Conservation (phyloP, 257 asterid species). For the Orobanche coerulescens region DNA sequence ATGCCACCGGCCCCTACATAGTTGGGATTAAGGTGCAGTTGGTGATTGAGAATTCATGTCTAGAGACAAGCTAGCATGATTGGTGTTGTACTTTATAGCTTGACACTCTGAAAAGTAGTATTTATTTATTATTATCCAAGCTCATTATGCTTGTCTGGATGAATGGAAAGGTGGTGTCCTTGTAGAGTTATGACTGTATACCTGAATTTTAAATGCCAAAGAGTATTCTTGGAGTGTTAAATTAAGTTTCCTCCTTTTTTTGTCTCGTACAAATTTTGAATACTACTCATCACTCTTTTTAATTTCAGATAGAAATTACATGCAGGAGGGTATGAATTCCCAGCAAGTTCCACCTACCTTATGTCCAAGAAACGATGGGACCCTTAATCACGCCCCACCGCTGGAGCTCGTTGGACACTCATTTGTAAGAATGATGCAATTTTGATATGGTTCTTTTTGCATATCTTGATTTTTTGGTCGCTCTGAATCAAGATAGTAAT, state of each 20-base stretch:
- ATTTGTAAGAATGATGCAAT: conserved; percentile 40
- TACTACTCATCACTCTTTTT: conserved; percentile 23
- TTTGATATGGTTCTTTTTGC: not conserved
- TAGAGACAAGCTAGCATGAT: not conserved
- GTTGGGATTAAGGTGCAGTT: not conserved
- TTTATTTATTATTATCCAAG: not conserved
- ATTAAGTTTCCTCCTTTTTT: not conserved
- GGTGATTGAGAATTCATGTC: not conserved
- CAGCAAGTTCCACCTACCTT: conserved; percentile 39
- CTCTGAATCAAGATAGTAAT: not conserved
- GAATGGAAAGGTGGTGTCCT: not conserved
- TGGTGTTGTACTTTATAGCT: not conserved
- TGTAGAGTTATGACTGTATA: not conserved
- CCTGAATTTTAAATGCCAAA: not conserved
- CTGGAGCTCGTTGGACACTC: conserved; percentile 70
- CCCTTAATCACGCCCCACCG: conserved; percentile 46
- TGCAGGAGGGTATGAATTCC: conserved; percentile 27
- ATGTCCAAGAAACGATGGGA: conserved; percentile 40
- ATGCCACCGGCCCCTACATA: too few relatives aligned
- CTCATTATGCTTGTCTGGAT: not conserved
- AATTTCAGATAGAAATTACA: conserved; percentile 40
- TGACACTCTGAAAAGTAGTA: not conserved
- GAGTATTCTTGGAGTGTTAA: not conserved
- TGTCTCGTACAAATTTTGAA: not conserved
- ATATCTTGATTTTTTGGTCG: not conserved